Conservation (phyloP, 768 basidiomycete species). For the Chiua virens region DNA sequence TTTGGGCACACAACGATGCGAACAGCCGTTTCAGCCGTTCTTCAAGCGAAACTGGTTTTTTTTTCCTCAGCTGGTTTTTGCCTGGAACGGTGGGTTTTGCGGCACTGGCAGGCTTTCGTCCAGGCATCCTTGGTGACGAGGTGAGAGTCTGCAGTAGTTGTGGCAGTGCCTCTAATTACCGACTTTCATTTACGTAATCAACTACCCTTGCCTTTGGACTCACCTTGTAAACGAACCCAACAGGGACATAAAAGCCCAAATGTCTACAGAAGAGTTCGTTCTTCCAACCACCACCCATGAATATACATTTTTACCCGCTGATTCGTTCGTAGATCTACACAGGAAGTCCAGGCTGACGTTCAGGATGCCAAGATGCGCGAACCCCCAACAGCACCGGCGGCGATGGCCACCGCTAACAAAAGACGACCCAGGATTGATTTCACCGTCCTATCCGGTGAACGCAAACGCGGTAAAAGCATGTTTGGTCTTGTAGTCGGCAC, state of each 20-base stretch:
- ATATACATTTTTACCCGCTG: neutral
- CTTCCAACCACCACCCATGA: slow-evolving; percentile 2
- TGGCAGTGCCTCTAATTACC: slow-evolving; percentile 25
- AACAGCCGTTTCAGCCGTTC: slow-evolving; percentile 58
- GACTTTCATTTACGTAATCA: slow-evolving; percentile 20
- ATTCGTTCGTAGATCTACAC: slow-evolving; percentile 20
- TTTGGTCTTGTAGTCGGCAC: slow-evolving; percentile 83
- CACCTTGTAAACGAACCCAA: neutral
- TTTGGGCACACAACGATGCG: slow-evolving; percentile 79
- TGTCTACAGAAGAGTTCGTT: slow-evolving; percentile 57
- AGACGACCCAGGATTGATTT: slow-evolving; percentile 78
- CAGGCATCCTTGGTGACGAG: slow-evolving; percentile 16
- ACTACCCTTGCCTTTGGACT: neutral
- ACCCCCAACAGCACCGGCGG: slow-evolving; percentile 45
- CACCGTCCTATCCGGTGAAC: slow-evolving; percentile 52
- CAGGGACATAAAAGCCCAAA: slow-evolving; percentile 30
- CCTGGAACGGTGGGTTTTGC: slow-evolving; percentile 4
- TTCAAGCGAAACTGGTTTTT: slow-evolving; percentile 20
- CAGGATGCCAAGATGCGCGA: slow-evolving; percentile 38
- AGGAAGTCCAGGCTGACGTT: slow-evolving; percentile 34
- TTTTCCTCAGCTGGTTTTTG: slow-evolving; percentile 17
- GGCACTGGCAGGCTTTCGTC: slow-evolving; percentile 11
- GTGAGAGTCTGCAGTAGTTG: neutral
- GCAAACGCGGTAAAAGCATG: slow-evolving; percentile 86
- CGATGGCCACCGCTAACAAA: slow-evolving; percentile 45